Evolutionary conservation across 805 yeast genomes (phyloP).

Genomic region (Ogataea nonfermentans): DNA sequence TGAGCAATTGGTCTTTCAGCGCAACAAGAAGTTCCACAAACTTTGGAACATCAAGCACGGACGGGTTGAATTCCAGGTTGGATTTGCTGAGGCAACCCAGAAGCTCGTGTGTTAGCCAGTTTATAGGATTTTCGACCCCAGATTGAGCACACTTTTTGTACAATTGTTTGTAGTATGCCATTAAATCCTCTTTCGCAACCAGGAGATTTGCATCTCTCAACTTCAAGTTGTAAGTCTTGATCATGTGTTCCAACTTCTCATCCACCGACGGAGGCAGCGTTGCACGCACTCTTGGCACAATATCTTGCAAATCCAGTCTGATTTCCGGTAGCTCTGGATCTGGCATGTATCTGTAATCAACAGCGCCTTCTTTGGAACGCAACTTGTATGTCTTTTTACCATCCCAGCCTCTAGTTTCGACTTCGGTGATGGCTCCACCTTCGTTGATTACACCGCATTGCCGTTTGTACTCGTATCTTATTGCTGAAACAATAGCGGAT

Average conservation of each 20-base stretch:
- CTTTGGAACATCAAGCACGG: conserved; percentile 38
- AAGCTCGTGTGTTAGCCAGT: conserved; percentile 83
- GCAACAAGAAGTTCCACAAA: conserved; percentile 55
- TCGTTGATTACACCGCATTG: conserved; percentile 53
- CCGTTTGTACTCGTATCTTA: conserved; percentile 67
- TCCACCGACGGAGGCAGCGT: conserved; percentile 65
- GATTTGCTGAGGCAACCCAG: conserved; percentile 65
- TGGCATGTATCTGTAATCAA: conserved; percentile 92
- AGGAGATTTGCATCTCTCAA: conserved; percentile 75
- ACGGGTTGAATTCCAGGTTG: conserved; percentile 34
- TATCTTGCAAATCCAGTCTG: conserved; percentile 42
- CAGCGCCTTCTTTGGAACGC: conserved; percentile 74
- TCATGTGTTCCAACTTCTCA: conserved; percentile 40
- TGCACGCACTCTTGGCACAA: conserved; percentile 37
- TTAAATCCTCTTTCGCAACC: conserved; percentile 46
- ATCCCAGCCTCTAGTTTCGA: conserved; percentile 91
- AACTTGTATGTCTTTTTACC: conserved; percentile 65
- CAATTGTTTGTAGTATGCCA: conserved; percentile 51
- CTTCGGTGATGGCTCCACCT: conserved; percentile 21
- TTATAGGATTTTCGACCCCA: conserved; percentile 48
- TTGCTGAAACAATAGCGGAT: conserved; percentile 74
- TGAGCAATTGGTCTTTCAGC: conserved; percentile 48
- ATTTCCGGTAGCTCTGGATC: conserved; percentile 83
- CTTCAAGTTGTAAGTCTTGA: conserved; percentile 59
- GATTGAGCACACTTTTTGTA: conserved; percentile 31